Percentiles rank a stretch among this genome's conserved stretches.
Conservation (phyloP, 441 rosid genomes). For the Populus hybrid region DNA sequence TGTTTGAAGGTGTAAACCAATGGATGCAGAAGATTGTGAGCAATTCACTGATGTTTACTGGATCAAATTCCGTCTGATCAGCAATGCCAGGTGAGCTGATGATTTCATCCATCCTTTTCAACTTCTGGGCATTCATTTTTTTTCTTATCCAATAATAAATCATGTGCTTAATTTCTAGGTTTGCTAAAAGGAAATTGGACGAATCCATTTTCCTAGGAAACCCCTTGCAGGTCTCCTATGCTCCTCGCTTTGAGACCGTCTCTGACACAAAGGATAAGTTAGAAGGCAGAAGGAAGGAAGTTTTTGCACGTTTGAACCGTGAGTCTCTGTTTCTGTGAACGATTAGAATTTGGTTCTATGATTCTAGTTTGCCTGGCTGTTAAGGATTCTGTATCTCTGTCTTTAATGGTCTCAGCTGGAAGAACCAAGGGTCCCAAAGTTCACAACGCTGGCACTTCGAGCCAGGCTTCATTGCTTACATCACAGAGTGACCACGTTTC, state of each 20-base stretch:
- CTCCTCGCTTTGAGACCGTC: conserved; percentile 71
- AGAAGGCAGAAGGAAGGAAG: conserved; percentile 76
- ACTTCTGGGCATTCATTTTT: neutral
- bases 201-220: conserved; percentile 76
- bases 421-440: conserved; percentile 33
- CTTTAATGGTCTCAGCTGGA: conserved; percentile 39
- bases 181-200: conserved; percentile 88
- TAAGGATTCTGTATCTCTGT: neutral
- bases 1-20: conserved; percentile 68
- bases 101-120: neutral
- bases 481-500: conserved; percentile 25
- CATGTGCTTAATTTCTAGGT: conserved; percentile 32
- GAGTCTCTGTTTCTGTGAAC: conserved; percentile 23
- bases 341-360: neutral
- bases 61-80: conserved; percentile 60
- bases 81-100: conserved; percentile 66
- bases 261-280: conserved; percentile 71
- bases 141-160: neutral
- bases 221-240: conserved; percentile 66
- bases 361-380: neutral
- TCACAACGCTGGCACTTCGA: conserved; percentile 21
- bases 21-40: conserved; percentile 93
- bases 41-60: conserved; percentile 81
- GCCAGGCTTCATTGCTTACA: conserved; percentile 22
- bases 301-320: conserved; percentile 61